Base-by-base conservation (phyloP, 192 early-diverging fungal genomes). In the Martensiomyces pterosporus region DNA sequence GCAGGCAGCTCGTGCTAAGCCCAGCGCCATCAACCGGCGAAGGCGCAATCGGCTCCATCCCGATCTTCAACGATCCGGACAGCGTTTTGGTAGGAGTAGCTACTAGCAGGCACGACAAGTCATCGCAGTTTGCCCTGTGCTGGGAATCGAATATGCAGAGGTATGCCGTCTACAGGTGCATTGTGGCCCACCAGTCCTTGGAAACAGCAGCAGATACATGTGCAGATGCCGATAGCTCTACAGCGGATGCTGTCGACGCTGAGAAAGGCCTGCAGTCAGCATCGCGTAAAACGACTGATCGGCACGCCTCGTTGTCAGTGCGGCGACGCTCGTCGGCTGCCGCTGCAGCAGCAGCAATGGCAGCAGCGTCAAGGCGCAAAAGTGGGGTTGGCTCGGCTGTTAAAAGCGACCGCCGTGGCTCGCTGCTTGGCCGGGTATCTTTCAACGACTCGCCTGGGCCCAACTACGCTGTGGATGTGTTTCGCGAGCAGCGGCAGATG, bases 391-490 rank as follows among this genome's bases (percentile, higher is more conserved):
- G 48, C 5, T 60, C 68, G 2, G 61, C 52, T 3, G 56, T 53
- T 29, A 64, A 61, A 33, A 61, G 38, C 39, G 62, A 61, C 43
- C 69, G 62, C 8, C 57, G 69, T 34, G 56, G 54, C 36, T 73
- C 69, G 17, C 39, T 73, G 44, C 43, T 73, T 4, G 69, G 69
- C 1, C 69, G 69, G 0, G 57, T 61, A 5, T 73, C 69, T 3
- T 60, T 73, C 42, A 64, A 56, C 49, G 69, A 73, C 57, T 65
- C 68, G 24, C 69, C 69, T 8, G 69, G 61, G 7, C 41, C 54
- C 33, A 60, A 50, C 17, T 64, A 60, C 27, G 61, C 61, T 1
- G 62, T 58, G 13, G 69, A 73, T 34, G 48, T 60, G 36, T 61
- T 73, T 25, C 49, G 62, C 26, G 69, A 73, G 39, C 69, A 73